Conservation (phyloP, 2,329 filamentous ascomycete species). For the Arthrobotrys iridis region DNA sequence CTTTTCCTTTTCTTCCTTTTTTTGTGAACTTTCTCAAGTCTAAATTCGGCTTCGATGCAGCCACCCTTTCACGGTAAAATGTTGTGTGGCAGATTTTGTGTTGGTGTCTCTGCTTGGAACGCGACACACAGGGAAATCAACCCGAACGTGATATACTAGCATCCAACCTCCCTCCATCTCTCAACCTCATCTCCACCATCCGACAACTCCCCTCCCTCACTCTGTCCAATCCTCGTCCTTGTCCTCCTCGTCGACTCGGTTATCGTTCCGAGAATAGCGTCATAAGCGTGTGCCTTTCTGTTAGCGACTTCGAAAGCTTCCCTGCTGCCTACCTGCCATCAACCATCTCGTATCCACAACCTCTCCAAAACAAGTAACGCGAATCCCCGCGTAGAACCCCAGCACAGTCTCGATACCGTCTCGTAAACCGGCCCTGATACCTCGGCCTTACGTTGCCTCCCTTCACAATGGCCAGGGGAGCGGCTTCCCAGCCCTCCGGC, state of each 20-base stretch:
- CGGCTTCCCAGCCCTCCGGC: conserved; percentile 49
- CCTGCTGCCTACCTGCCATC: conserved; percentile 17
- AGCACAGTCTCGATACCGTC: not conserved
- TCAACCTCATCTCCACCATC: conserved; percentile 7
- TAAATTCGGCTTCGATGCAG: not conserved
- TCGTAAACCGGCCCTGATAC: not conserved
- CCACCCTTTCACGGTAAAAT: not conserved
- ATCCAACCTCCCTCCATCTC: conserved; percentile 17
- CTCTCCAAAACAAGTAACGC: conserved; percentile 37
- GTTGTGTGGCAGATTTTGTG: conserved; percentile 24
- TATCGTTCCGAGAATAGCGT: not conserved
- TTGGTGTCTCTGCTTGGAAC: conserved; percentile 25
- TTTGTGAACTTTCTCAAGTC: too few relatives aligned
- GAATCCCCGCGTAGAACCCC: conserved; percentile 48
- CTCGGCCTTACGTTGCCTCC: not conserved
- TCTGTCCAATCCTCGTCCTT: conserved; percentile 29
- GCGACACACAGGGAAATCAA: conserved; percentile 26
- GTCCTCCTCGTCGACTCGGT: not conserved
- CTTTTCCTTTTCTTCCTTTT: too few relatives aligned
- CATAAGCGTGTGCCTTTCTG: conserved; percentile 9
- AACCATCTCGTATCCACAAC: conserved; percentile 23
- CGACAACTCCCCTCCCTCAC: not conserved
- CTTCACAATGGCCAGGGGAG: conserved; percentile 50
- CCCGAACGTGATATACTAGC: conserved; percentile 22
- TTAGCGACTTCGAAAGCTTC: conserved; percentile 1